Evolutionary conservation across 192 early-diverging fungal genomes (phyloP).

Genomic region (Podila horticola): DNA sequence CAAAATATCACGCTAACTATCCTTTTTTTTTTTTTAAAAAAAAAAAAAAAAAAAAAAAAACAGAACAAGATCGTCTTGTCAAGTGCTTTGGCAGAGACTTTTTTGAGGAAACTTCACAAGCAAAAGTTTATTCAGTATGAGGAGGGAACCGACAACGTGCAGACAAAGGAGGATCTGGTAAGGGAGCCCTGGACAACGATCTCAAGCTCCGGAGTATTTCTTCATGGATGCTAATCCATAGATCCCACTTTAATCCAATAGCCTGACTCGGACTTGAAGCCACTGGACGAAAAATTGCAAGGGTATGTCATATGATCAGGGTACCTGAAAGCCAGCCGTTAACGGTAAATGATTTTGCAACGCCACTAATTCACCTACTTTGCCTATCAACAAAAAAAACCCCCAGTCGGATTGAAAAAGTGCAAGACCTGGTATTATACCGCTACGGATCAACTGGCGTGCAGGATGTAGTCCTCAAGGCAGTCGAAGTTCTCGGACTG

Average conservation of each 20-base stretch:
- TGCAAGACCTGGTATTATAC: slow-evolving; percentile 83
- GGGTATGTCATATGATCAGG: slow-evolving; percentile 8
- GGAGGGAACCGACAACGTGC: slow-evolving; percentile 67
- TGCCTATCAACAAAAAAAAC: background rate
- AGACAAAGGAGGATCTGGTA: slow-evolving; percentile 58
- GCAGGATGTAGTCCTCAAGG: slow-evolving; percentile 71
- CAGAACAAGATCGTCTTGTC: slow-evolving; percentile 67
- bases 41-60: slow-evolving; percentile 25
- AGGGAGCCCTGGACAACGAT: background rate
- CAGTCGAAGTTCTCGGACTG: slow-evolving; percentile 71
- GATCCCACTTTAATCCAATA: background rate
- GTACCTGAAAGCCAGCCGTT: no score
- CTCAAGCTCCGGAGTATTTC: background rate
- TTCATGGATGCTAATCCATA: background rate
- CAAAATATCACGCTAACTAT: background rate
- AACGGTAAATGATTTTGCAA: no score
- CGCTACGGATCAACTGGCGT: slow-evolving; percentile 88
- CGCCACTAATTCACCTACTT: background rate
- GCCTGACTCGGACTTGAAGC: slow-evolving; percentile 60
- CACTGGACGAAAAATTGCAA: slow-evolving; percentile 65
- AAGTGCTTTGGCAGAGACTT: slow-evolving; percentile 72
- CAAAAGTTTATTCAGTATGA: slow-evolving; percentile 65
- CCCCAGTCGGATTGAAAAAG: slow-evolving; percentile 65
- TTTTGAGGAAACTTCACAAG: slow-evolving; percentile 69
- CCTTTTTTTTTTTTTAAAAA: background rate